phyloP scores from a whole-genome alignment of 2,329 filamentous ascomycete species.

The Botrytis cinerea region DNA sequence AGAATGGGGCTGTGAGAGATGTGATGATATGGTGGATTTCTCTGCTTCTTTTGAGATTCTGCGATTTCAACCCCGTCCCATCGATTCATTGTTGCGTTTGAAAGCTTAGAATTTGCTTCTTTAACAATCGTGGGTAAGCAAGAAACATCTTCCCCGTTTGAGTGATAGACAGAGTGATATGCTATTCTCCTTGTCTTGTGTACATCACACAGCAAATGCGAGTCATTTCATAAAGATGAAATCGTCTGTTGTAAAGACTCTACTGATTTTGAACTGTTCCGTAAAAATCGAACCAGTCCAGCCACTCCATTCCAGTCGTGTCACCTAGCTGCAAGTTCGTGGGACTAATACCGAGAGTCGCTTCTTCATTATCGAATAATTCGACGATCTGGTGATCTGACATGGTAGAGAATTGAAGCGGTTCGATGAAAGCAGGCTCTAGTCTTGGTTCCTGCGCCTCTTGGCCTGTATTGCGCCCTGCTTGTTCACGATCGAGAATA shows the following conservation, averaged over 20 bases:
- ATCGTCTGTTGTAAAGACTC: not conserved
- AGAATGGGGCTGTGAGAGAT: not conserved
- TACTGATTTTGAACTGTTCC: not conserved
- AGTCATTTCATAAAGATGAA: no score
- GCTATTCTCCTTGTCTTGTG: not conserved
- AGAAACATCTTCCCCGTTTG: not conserved
- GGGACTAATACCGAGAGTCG: conserved; percentile 52
- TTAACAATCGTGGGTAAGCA: no score
- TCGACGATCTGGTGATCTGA: conserved; percentile 69
- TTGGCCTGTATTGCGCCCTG: not conserved
- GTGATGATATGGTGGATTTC: not conserved
- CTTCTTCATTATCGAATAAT: conserved; percentile 63
- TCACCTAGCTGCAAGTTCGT: conserved; percentile 36
- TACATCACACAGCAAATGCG: not conserved
- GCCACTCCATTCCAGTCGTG: conserved; percentile 37
- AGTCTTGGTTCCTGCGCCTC: not conserved
- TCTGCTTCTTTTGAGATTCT: not conserved
- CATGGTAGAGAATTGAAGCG: conserved; percentile 67
- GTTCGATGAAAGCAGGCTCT: conserved; percentile 42
- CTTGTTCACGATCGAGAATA: not conserved
- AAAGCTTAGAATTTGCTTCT: no score
- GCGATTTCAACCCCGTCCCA: not conserved
- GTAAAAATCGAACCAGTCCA: conserved; percentile 38
- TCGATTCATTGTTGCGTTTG: not conserved
- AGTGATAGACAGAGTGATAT: not conserved